Evolutionary conservation across 139 green algal genomes (phyloP), one percentile per base, ranked within the genome.

Genomic region (Monoraphidium neglectum): DNA sequence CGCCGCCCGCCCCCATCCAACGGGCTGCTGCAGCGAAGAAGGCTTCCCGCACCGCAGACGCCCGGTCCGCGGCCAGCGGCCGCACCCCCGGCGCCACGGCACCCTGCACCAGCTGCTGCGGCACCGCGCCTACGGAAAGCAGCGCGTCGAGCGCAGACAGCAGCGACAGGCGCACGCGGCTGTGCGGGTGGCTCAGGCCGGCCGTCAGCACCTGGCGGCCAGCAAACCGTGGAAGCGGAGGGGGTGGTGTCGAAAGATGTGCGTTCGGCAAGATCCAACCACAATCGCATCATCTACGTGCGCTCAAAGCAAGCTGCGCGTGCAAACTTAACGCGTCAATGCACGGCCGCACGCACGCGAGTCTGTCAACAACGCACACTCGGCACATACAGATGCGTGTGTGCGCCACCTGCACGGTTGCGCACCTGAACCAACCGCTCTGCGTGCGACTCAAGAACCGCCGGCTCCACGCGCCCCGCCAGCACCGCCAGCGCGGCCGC

Each of bases 101-200:
- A 1, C n/a, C 30, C 15, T 81, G 46, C 65, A 88, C 47, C 57
- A 69, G 59, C 38, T 8, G 8, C 8, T 51, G 43, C 43, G 43
- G 43, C 43, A 12, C 35, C 36, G 76, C 65, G 40, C 72, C 89
- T 13, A 59, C 62, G 2, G 53, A 65, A 3, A 90, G 85, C n/a
- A 94, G 61, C 0, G 86, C 72, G 26, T 86, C 73, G 26, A 95
- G 73, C 4, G 84, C 88, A 68, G 87, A 60, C 60, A 93, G 65
- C 4, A 57, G 28, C 0, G 82, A 72, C 40, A 84, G 62, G 1
- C 90, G 77, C 61, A 95, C 90, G 0, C 86, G 78, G 54, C 84
- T 90, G 68, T 95, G 91, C 77, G 86, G 84, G 79, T 95, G 91
- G 23, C 75, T 59, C 26, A 93, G 63, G 62, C 75, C 75, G 8